Base-by-base conservation (phyloP, 2,329 filamentous ascomycete species). In the Diaporthe sp. region DNA sequence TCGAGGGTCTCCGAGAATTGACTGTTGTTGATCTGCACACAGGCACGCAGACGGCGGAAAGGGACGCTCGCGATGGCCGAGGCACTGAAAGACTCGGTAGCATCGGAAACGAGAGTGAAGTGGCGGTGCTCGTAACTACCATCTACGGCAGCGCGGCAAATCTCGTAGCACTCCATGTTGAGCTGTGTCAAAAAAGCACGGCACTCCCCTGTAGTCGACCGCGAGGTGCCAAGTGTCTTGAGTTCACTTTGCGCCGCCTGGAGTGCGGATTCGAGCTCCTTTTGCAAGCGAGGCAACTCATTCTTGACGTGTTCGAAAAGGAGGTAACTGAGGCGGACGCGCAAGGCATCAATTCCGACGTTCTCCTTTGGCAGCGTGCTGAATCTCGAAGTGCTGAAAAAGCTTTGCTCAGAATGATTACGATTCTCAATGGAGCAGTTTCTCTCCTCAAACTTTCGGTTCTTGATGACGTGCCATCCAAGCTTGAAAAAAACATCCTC, bases 371-470 rank as follows among this genome's bases (percentile, higher is more conserved):
- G 9, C 2, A 75, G 5, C 0, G 10, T 17, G 1, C n/a, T 72
- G 38, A 75, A 75, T 4, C 4, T 61, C 0, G 73, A 72, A 0
- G 54, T 52, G 1, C 6, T 58, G 61, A 75, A 45, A 15, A 64
- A 74, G 15, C 1, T 9, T 22, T 15, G 28, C 13, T 74, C 72
- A 2, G 72, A 52, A 2, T 1, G 3, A 10, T 72, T 75, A 15
- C 71, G 71, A 13, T 69, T 0, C 4, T 61, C 55, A 3, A 69
- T 42, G 0, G 61, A 70, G 47, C 54, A 69, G 0, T 35, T 10
- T 5, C 0, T 55, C 71, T 84, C 86, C 75, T 89, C 80, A 77
- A 92, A 92, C 82, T 91, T 88, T 85, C 90, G 92, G 78, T 91
- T 87, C 85, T 92, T 88, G 78, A 88, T 88, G 74, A 87, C 86